A percentile compares a stretch with the other conserved stretches of the same genome.
Evolutionary conservation across 2,329 filamentous ascomycete genomes (phyloP).

Genomic region (Rugonectria rugulosa): DNA sequence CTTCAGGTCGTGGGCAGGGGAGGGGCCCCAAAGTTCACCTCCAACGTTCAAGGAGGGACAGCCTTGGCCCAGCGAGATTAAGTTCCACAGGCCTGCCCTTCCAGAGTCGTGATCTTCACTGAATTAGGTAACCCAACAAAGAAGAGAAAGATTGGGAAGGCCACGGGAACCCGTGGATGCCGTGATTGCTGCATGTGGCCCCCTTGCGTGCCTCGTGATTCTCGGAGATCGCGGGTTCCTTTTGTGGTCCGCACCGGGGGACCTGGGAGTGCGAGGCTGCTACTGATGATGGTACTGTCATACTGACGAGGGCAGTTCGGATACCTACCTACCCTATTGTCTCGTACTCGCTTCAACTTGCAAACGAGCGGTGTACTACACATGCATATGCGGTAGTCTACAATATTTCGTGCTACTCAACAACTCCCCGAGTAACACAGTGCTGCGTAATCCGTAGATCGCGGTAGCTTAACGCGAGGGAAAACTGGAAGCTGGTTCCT

Average conservation of each 20-base stretch:
- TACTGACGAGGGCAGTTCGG: neutral
- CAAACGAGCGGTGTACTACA: no score
- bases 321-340: neutral
- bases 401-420: no score
- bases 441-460: neutral
- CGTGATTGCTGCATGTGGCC: constrained; percentile 2
- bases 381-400: no score
- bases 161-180: constrained; percentile 9
- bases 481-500: neutral
- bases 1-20: no score
- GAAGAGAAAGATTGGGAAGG: no score
- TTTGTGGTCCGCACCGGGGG: neutral
- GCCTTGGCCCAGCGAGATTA: no score
- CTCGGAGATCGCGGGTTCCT: constrained; percentile 3
- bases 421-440: no score
- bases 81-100: neutral
- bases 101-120: no score
- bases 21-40: no score
- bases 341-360: no score
- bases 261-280: neutral
- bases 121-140: no score
- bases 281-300: neutral
- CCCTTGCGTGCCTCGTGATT: constrained; percentile 3
- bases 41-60: no score
- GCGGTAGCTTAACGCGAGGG: neutral